Conservation (phyloP, 129 eudicot genomes). For the Solidago caesia region DNA sequence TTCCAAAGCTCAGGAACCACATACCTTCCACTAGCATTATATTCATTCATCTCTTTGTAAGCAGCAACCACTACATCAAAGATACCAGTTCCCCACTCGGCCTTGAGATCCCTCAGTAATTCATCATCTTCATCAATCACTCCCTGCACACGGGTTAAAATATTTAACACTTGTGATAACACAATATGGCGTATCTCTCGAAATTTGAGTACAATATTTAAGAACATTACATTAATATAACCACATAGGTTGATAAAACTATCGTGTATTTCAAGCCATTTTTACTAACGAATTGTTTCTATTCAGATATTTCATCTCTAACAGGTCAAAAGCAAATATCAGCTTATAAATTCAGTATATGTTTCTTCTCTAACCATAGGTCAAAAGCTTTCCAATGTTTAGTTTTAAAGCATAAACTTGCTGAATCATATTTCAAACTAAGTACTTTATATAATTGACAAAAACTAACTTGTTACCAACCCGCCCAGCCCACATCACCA, state of each 20-base stretch:
- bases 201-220: not conserved
- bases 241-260: not conserved
- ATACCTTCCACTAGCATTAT: slow-evolving; percentile 59
- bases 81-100: slow-evolving; percentile 49
- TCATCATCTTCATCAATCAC: slow-evolving; percentile 50
- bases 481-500: not conserved
- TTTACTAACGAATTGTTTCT: not conserved
- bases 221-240: not conserved
- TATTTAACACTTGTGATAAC: not conserved
- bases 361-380: too few species aligned
- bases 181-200: not conserved
- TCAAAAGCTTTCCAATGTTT: too few species aligned
- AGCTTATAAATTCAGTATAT: too few species aligned
- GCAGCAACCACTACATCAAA: slow-evolving; percentile 48
- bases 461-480: not conserved
- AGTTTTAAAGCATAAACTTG: not conserved
- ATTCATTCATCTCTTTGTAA: slow-evolving; percentile 47
- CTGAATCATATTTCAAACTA: not conserved
- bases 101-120: slow-evolving; percentile 37
- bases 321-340: not conserved
- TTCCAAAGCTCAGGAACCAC: slow-evolving; percentile 59
- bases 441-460: too few species aligned
- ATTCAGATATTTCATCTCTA: not conserved
- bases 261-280: not conserved
- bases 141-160: slow-evolving; percentile 35